phyloP scores from a whole-genome alignment of 164 flowering plant genomes.

The Brasenia schreberi region DNA sequence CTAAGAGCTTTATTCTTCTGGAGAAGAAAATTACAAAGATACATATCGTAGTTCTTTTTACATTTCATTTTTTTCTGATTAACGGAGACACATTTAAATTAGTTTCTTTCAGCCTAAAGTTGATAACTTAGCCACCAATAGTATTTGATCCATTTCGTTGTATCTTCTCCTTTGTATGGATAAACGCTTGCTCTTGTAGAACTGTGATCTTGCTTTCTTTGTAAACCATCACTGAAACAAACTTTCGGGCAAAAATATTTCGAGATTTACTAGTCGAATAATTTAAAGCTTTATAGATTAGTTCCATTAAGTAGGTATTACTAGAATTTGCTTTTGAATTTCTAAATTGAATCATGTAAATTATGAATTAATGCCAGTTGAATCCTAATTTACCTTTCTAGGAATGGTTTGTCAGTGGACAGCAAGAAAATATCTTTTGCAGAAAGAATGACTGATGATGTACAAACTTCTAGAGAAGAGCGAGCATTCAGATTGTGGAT shows the following conservation, averaged over 20 bases:
- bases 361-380: background rate
- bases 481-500: constrained; percentile 88
- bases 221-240: background rate
- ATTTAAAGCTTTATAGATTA: background rate
- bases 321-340: background rate
- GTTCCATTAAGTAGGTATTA: background rate
- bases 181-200: no score
- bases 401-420: constrained; percentile 76
- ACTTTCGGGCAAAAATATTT: background rate
- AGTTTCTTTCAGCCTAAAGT: no score
- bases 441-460: constrained; percentile 92
- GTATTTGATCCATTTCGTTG: no score
- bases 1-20: no score
- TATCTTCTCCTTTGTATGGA: no score
- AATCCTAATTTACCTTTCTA: constrained; percentile 14
- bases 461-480: constrained; percentile 69
- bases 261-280: background rate
- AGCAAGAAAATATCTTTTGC: constrained; percentile 62
- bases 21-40: no score
- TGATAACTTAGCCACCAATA: no score
- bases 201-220: background rate
- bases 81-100: no score
- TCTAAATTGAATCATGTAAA: background rate
- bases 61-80: no score
- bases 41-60: no score